phyloP scores from a whole-genome alignment of 2,329 filamentous ascomycete genomes.

The Aspergillus terreus region DNA sequence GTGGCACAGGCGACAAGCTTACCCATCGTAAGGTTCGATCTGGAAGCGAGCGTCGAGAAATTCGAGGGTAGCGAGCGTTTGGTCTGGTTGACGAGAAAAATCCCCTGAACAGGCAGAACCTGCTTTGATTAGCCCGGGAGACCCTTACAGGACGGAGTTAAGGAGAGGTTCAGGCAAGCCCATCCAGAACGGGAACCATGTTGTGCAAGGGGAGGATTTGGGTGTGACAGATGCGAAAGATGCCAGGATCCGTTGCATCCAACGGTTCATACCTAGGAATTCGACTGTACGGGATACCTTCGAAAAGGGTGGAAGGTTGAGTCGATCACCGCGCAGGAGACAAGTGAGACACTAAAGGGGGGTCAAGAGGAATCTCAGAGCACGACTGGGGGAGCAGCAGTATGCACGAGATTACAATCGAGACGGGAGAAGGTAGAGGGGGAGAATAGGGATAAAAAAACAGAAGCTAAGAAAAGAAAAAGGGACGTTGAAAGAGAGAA shows the following conservation, averaged over 20 bases:
- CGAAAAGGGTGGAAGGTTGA: constrained; percentile 11
- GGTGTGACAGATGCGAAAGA: no score
- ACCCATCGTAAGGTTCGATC: constrained; percentile 34
- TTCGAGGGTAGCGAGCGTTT: constrained; percentile 16
- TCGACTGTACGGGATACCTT: neutral
- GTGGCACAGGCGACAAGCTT: constrained; percentile 24
- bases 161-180: constrained; percentile 6
- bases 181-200: neutral
- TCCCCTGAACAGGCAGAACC: constrained; percentile 24
- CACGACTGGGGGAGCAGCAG: constrained; percentile 7
- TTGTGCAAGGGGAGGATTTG: neutral
- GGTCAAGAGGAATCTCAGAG: constrained; percentile 5
- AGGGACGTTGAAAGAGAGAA: constrained; percentile 22
- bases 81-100: constrained; percentile 18
- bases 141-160: constrained; percentile 15
- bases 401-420: constrained; percentile 13
- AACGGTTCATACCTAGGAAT: neutral
- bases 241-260: neutral
- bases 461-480: constrained; percentile 16
- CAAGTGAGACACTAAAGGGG: constrained; percentile 3
- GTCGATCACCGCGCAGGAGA: constrained; percentile 10
- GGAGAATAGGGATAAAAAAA: constrained; percentile 13
- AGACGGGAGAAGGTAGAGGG: constrained; percentile 6
- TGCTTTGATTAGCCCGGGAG: constrained; percentile 19
- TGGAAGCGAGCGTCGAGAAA: constrained; percentile 22